A percentile compares a stretch with the other conserved stretches of the same genome.
Evolutionary conservation across 768 basidiomycete species (phyloP).

Genomic region (Lactarius vividus): DNA sequence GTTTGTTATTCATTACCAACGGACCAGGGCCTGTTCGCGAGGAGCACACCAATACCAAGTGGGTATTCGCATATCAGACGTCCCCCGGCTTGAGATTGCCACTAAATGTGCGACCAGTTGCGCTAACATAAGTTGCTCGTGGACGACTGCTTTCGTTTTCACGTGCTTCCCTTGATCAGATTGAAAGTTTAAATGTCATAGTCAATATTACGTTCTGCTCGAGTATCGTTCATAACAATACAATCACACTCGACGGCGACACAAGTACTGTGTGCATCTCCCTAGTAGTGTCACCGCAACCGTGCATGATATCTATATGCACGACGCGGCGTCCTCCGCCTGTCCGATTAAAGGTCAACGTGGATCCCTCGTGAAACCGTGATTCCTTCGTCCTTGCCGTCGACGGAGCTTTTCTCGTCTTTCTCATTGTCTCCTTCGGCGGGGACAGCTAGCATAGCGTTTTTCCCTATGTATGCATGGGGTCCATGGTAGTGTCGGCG

Average conservation of each 20-base stretch:
- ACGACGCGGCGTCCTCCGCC: neutral
- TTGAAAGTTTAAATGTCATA: neutral
- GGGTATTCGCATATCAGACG: too few relatives aligned
- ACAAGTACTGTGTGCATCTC: neutral
- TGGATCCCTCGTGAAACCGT: neutral
- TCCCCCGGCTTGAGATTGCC: too few relatives aligned
- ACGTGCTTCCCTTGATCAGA: neutral
- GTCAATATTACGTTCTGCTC: neutral
- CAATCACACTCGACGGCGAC: neutral
- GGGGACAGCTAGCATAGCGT: neutral
- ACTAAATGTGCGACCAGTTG: too few relatives aligned
- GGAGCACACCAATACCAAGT: too few relatives aligned
- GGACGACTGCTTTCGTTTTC: too few relatives aligned
- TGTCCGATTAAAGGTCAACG: neutral
- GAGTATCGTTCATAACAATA: neutral
- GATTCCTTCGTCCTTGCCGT: neutral
- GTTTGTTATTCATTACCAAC: too few relatives aligned
- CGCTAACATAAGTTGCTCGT: too few relatives aligned
- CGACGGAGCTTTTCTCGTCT: neutral
- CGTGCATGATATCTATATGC: neutral
- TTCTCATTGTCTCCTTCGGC: neutral
- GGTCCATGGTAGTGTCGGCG: constrained; percentile 27
- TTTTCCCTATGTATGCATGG: constrained; percentile 7
- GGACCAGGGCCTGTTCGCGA: too few relatives aligned
- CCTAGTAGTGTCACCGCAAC: neutral